These are phyloP conservation scores for Euptelea pleiosperma DNA, from an alignment of 164 flowering plant genomes.

Conservation along the genomic window DNA sequence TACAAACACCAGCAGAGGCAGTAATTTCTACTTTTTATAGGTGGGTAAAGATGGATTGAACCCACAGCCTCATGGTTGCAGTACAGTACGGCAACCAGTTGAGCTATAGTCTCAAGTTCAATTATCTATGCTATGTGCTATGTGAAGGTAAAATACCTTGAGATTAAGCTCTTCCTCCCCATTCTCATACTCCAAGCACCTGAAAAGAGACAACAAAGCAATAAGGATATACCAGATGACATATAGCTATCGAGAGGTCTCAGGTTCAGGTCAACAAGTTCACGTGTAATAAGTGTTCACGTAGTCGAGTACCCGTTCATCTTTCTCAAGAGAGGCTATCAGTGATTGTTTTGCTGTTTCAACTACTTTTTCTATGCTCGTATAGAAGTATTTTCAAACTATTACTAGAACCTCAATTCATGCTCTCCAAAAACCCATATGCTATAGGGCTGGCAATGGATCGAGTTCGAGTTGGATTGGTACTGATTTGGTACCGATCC, in stretches of 20 bases:
- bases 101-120: background rate
- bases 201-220: slow-evolving; percentile 21
- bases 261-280: too few relatives aligned
- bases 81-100: background rate
- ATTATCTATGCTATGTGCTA: background rate
- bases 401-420: slow-evolving; percentile 3
- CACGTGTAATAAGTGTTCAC: too few relatives aligned
- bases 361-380: too few relatives aligned
- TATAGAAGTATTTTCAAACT: too few relatives aligned
- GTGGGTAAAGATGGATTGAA: background rate
- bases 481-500: too few relatives aligned
- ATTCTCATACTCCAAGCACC: slow-evolving; percentile 59
- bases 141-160: slow-evolving; percentile 40
- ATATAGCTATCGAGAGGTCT: background rate
- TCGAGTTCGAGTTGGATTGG: too few relatives aligned
- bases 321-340: too few relatives aligned
- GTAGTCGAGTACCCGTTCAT: too few relatives aligned
- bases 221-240: background rate
- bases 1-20: too few relatives aligned
- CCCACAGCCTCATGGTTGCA: background rate
- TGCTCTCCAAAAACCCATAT: background rate
- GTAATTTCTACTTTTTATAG: background rate
- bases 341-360: too few relatives aligned
- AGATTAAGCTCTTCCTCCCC: slow-evolving; percentile 43
- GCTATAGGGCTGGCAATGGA: too few relatives aligned